Base-by-base conservation (phyloP, 257 asterid species). In the Solanum paucissectum region DNA sequence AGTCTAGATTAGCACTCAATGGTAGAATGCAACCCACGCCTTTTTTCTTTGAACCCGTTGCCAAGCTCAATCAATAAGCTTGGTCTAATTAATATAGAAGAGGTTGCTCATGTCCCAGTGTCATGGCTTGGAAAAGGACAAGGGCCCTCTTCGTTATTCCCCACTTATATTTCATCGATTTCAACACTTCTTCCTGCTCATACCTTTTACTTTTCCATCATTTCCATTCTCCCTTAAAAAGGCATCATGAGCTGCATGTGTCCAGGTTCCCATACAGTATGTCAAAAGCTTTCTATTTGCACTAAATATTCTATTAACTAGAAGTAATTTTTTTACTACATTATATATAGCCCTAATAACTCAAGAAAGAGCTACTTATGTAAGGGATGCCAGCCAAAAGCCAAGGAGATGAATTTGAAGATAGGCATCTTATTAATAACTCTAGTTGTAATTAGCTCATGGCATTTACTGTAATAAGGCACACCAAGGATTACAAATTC, bases 121-220 rank as follows among this genome's bases (percentile, higher is more conserved):
- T 88, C 87, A 88, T 74, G 86, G 86, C 96, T 94, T 87, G 62
- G 89, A 87, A 94, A 92, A 77, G 83, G 90, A 94, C 96, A 93
- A 87, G 92, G 93, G 93, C 94, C 92, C 94, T 92, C 97, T 93
- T 90, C 96, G 20, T 77, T 79, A 29, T 33, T 84, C 44, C 66
- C 69, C 33, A 11, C 12, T 64, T 32, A 25, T 76, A 92, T 90
- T 95, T 92, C 93, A 90, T 89, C 52, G 86, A 93, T 85, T 91
- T 91, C 93, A 92, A 71, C 93, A 91, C 64, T 27, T 32, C 86
- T 42, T 90, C 94, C 92, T 88, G 92, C 97, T 95, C 95, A 93
- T 85, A 95, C 94, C 97, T 95, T 95, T 95, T 95, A 95, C 96
- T 89, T 88, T 36, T 86, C 90, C 96, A 93, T 95, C 98, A 95